phyloP scores from a whole-genome alignment of 495 filamentous ascomycete species.

The Apiosordaria backusii region DNA sequence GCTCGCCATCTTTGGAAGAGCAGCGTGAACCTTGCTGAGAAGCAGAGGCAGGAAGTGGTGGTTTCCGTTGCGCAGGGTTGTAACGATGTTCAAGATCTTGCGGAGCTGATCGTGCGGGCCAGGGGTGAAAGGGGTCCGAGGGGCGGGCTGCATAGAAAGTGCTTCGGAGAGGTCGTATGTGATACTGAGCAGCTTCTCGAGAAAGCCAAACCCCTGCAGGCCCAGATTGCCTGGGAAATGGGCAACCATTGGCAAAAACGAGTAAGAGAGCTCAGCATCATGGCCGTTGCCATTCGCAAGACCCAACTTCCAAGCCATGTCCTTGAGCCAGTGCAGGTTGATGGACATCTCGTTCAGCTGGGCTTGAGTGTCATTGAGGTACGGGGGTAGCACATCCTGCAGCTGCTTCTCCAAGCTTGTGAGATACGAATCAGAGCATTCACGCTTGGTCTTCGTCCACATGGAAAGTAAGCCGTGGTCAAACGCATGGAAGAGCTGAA shows the following conservation, averaged over 20 bases:
- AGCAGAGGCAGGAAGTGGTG: constrained; percentile 68
- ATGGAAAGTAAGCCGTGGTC: constrained; percentile 65
- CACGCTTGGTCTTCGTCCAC: constrained; percentile 66
- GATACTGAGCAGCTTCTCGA: constrained; percentile 76
- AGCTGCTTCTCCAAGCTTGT: constrained; percentile 62
- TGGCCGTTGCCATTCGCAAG: constrained; percentile 41
- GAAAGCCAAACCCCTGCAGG: constrained; percentile 57
- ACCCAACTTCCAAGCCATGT: constrained; percentile 71
- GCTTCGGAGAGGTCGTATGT: constrained; percentile 71
- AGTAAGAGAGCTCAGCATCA: constrained; percentile 64
- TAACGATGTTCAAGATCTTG: constrained; percentile 62
- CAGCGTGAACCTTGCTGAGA: constrained; percentile 63
- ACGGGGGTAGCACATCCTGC: constrained; percentile 57
- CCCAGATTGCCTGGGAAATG: constrained; percentile 68
- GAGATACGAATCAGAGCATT: constrained; percentile 58
- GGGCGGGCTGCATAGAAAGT: constrained; percentile 60
- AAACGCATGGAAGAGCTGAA: constrained; percentile 67
- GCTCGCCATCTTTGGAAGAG: constrained; percentile 56
- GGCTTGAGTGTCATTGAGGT: constrained; percentile 60
- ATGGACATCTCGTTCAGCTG: constrained; percentile 67
- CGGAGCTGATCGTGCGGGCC: constrained; percentile 72
- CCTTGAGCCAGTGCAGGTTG: constrained; percentile 82
- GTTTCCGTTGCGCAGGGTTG: constrained; percentile 65
- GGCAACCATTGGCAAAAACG: constrained; percentile 59
- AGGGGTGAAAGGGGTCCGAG: constrained; percentile 56